These are phyloP conservation scores for Penicillium thymicola DNA, from an alignment of 2,329 filamentous ascomycete genomes.

Conservation along the genomic window DNA sequence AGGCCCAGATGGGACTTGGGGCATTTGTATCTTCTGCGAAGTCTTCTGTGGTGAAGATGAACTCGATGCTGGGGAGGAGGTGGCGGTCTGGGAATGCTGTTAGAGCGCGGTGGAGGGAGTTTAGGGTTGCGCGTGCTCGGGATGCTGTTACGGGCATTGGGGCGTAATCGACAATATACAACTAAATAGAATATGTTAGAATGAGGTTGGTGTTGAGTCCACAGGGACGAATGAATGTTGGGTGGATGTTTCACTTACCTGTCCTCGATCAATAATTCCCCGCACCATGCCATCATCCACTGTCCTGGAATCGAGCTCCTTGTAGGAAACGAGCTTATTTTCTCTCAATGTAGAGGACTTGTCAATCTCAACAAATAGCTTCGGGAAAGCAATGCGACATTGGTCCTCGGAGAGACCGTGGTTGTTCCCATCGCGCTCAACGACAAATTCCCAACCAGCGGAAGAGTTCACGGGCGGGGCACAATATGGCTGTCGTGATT, in stretches of 20 bases:
- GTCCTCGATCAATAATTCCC: constrained; percentile 35
- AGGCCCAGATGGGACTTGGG: constrained; percentile 43
- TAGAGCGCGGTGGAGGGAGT: constrained; percentile 50
- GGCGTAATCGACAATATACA: constrained; percentile 38
- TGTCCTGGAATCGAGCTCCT: constrained; percentile 33
- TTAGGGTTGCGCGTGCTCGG: constrained; percentile 44
- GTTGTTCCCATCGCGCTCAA: constrained; percentile 35
- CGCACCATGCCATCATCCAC: constrained; percentile 38
- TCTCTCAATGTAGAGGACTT: constrained; percentile 26
- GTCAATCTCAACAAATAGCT: constrained; percentile 38
- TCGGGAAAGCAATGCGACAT: constrained; percentile 42
- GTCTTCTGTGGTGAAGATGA: constrained; percentile 49
- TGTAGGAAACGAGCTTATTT: constrained; percentile 28
- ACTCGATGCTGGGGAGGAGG: constrained; percentile 49
- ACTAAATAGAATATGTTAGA: constrained; percentile 17
- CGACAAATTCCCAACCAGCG: constrained; percentile 32
- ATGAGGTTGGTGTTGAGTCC: too few species aligned
- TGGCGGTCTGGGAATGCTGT: constrained; percentile 37
- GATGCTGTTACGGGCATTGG: constrained; percentile 35
- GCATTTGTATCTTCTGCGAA: constrained; percentile 30
- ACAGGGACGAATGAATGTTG: neutral
- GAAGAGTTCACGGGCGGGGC: neutral
- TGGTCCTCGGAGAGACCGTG: constrained; percentile 37
- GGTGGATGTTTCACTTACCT: constrained; percentile 29
- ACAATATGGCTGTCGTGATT: constrained; percentile 1